Conservation (phyloP, 2,329 filamentous ascomycete genomes). For the Pseudogymnoascus sp. region DNA sequence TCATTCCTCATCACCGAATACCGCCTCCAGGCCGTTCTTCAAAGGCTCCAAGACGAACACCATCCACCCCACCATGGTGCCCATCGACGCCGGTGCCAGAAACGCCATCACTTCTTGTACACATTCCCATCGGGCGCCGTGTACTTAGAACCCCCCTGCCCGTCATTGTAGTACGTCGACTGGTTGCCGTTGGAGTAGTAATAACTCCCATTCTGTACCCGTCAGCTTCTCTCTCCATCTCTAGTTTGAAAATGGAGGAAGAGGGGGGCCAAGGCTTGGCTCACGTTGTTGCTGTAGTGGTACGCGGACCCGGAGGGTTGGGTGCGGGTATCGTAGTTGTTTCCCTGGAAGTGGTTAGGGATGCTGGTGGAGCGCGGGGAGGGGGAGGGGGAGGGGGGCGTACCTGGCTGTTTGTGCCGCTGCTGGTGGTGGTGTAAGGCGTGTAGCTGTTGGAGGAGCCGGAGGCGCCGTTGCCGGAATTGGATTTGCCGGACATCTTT, state of each 20-base stretch:
- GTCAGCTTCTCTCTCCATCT: background rate
- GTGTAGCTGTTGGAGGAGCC: slow-evolving; percentile 14
- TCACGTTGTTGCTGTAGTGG: slow-evolving; percentile 54
- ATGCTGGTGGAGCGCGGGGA: background rate
- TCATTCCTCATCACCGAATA: no score
- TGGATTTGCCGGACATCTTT: slow-evolving; percentile 17
- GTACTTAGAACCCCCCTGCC: slow-evolving; percentile 50
- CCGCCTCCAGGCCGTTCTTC: no score
- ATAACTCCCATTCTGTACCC: slow-evolving; percentile 53
- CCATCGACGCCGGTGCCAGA: no score
- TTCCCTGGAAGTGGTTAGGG: slow-evolving; percentile 41
- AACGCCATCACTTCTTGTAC: slow-evolving; percentile 22
- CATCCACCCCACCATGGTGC: background rate
- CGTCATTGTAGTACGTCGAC: slow-evolving; percentile 60
- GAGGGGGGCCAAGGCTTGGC: slow-evolving; percentile 29
- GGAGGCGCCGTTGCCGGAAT: slow-evolving; percentile 8
- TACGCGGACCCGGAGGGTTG: slow-evolving; percentile 50
- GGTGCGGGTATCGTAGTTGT: slow-evolving; percentile 59
- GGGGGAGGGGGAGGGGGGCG: slow-evolving; percentile 12
- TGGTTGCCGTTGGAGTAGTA: slow-evolving; percentile 65
- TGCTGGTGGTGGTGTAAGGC: slow-evolving; percentile 31
- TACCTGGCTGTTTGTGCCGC: slow-evolving; percentile 57
- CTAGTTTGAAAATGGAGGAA: no score
- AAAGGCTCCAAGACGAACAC: no score
- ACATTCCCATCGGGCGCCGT: slow-evolving; percentile 42